These are phyloP conservation scores for Meira miltonrushii DNA, from an alignment of 1,284 basidiomycete genomes.

Conservation along the genomic window DNA sequence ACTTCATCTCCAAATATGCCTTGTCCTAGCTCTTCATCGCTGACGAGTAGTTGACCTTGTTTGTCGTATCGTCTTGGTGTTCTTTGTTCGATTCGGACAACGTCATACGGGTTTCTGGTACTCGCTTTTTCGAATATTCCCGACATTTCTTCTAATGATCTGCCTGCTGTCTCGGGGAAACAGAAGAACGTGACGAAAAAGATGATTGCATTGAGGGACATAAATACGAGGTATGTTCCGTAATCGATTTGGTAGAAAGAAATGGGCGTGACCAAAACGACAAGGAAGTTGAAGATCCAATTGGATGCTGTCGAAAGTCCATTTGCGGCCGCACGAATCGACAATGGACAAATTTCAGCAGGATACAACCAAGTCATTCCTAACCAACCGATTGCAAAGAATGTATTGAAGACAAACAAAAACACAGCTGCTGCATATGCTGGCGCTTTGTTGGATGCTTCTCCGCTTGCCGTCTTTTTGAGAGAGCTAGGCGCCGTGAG, in stretches of 20 bases:
- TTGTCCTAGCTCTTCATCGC: no score
- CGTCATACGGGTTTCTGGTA: no score
- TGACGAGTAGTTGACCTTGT: no score
- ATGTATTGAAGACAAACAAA: slow-evolving; percentile 28
- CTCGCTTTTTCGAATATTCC: neutral
- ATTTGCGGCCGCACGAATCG: slow-evolving; percentile 43
- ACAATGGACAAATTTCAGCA: slow-evolving; percentile 45
- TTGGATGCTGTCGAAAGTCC: slow-evolving; percentile 42
- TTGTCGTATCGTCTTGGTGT: no score
- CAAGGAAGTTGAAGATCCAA: slow-evolving; percentile 47
- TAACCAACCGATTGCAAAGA: slow-evolving; percentile 49
- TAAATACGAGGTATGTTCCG: slow-evolving; percentile 33
- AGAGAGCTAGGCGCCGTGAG: slow-evolving; percentile 3
- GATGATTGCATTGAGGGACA: slow-evolving; percentile 34
- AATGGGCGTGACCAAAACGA: slow-evolving; percentile 36
- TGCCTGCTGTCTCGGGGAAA: slow-evolving; percentile 45
- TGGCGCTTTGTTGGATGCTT: slow-evolving; percentile 20
- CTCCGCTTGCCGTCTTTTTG: neutral
- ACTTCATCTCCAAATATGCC: no score
- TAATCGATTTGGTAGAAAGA: slow-evolving; percentile 26
- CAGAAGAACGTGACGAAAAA: slow-evolving; percentile 28
- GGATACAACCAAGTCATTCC: slow-evolving; percentile 52
- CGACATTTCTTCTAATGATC: slow-evolving; percentile 31
- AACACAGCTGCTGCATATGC: slow-evolving; percentile 35
- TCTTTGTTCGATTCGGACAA: no score